Evolutionary conservation across 257 asterid genomes (phyloP), one percentile per base, ranked within the genome.

Genomic region (Solanum ossicruentum): DNA sequence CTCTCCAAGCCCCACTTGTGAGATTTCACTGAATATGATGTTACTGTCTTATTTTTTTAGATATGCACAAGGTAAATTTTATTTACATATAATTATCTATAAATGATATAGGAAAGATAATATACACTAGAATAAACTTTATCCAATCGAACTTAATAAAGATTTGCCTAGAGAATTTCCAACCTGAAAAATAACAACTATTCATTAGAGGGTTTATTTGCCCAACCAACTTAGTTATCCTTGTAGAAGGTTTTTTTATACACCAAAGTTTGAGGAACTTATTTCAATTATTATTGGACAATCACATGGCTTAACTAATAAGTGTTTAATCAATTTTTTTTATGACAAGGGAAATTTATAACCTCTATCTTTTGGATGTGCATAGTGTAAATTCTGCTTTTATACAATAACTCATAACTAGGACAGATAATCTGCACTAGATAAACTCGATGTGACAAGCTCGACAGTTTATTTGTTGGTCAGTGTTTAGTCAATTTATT

Each of bases 381-480:
- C 41, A 36, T 6, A 36, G 0, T 0, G 1, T 36, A 36, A 36
- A 36, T 3, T 5, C 41, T 36, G 6, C 7, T 36, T 36, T 5
- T 36, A 36, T 36, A 6, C 1, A 36, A 36, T 36, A 5, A 1
- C 6, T 36, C 41, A 5, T 2, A 36, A 36, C n/a, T n/a, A n/a
- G n/a, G n/a, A n/a, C n/a, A n/a, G n/a, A 36, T 36, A 36, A 36
- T 5, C 41, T 2, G 0, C 1, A 0, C 1, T 36, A 36, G 41
- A 5, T 5, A 36, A 36, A 1, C 0, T 0, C 1, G 6, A 6
- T 36, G 1, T 5, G 41, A 36, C 41, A 3, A n/a, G n/a, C n/a
- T n/a, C n/a, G n/a, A n/a, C n/a, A n/a, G n/a, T n/a, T n/a, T n/a
- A n/a, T n/a, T 36, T 5, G 6, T 5, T 36, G 1, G 41, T 5